Evolutionary conservation across 139 green algal species (phyloP).

Genomic region (Chlamydomonas incerta): DNA sequence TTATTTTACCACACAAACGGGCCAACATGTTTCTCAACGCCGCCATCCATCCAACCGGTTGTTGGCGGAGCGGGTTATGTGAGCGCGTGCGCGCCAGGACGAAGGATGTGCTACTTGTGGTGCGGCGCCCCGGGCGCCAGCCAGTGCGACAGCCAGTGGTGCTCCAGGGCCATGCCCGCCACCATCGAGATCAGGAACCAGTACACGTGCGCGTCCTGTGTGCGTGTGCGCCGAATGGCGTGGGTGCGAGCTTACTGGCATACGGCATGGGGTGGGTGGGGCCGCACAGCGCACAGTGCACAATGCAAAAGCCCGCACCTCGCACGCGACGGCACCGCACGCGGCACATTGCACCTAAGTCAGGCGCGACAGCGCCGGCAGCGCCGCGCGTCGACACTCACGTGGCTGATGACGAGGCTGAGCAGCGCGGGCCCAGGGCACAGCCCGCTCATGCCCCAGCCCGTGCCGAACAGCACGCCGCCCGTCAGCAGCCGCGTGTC

Average conservation of each 20-base stretch:
- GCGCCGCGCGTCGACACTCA: background rate
- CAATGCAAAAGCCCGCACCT: no score
- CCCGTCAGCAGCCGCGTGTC: slow-evolving; percentile 76
- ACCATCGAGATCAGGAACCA: background rate
- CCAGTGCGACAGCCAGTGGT: background rate
- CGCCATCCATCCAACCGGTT: no score
- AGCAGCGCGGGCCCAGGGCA: slow-evolving; percentile 83
- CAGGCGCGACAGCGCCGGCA: background rate
- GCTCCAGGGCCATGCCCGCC: background rate
- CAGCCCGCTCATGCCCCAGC: slow-evolving; percentile 82
- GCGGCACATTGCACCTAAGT: background rate
- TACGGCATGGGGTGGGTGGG: background rate
- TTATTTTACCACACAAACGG: no score
- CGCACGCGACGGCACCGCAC: no score
- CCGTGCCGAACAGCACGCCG: slow-evolving; percentile 79
- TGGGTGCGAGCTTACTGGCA: background rate
- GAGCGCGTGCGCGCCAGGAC: no score
- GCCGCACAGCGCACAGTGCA: no score
- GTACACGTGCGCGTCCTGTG: background rate
- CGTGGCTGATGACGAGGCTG: background rate
- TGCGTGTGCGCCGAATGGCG: background rate
- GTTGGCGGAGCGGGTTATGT: no score
- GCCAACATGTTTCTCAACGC: no score
- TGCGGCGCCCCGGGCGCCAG: background rate
- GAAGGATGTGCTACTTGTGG: no score